Evolutionary conservation across 192 early-diverging fungal species (phyloP).

Genomic region (Coemansia sp.): DNA sequence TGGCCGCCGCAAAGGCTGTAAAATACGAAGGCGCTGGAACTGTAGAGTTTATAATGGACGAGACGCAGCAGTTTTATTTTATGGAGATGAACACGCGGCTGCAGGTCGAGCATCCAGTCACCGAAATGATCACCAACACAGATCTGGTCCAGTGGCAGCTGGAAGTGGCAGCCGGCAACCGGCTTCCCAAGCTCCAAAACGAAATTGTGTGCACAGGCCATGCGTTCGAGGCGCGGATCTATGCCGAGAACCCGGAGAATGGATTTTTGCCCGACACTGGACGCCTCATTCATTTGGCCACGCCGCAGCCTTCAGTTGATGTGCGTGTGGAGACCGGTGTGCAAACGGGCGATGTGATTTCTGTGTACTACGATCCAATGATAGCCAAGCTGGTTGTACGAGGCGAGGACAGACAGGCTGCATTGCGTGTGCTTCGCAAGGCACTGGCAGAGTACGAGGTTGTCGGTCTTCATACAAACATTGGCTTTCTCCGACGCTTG

Average conservation of each 20-base stretch:
- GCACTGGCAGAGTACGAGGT: conserved; percentile 87
- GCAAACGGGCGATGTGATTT: conserved; percentile 84
- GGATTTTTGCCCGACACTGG: conserved; percentile 94
- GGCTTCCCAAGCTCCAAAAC: conserved; percentile 62
- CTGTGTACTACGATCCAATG: conserved; percentile 94
- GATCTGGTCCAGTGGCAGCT: conserved; percentile 96
- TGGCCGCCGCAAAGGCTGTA: conserved; percentile 90
- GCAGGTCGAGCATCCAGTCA: conserved; percentile 94
- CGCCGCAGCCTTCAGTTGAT: conserved; percentile 59
- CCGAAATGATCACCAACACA: conserved; percentile 92
- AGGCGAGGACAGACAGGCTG: conserved; percentile 77
- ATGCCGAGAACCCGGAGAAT: conserved; percentile 90
- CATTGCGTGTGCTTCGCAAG: conserved; percentile 74
- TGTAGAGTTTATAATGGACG: conserved; percentile 95
- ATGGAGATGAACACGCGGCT: conserved; percentile 98
- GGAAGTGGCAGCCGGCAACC: conserved; percentile 89
- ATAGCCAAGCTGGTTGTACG: conserved; percentile 92
- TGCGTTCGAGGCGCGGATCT: conserved; percentile 97
- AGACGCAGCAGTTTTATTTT: conserved; percentile 86
- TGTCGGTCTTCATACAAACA: conserved; percentile 90
- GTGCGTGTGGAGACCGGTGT: conserved; percentile 94
- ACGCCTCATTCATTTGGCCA: conserved; percentile 72
- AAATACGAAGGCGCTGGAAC: conserved; percentile 94
- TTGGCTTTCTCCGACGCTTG: conserved; percentile 82
- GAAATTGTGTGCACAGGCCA: conserved; percentile 75